Base-by-base conservation (phyloP, 2,329 filamentous ascomycete genomes). In the Biscogniauxia sp. region DNA sequence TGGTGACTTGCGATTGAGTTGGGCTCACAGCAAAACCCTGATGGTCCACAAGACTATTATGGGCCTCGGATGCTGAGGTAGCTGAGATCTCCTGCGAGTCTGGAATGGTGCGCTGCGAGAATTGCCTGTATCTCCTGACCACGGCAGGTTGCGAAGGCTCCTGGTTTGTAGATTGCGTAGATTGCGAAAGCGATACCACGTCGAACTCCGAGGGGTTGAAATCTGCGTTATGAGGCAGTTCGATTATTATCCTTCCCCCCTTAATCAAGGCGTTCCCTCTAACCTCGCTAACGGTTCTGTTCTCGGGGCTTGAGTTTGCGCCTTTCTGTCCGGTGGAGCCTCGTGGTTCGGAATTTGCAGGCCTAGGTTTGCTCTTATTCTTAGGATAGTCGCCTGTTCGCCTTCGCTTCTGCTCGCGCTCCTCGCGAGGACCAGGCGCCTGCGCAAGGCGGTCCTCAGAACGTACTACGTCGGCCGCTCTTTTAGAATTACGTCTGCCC, bases 11-110 rank as follows among this genome's bases (percentile, higher is more conserved):
- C 63, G 20, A 61, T 37, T 2, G 53, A 62, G 25, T 45, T 11
- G 9, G 23, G 51, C 19, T 64, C 51, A 51, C 62, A 17, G 37
- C 37, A 6, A 45, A 45, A 45, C 17, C 37, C 15, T 17, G 37
- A 11, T 45, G 37, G 37, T 45, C 37, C 37, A 45, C 28, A 28
- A 58, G 49, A 56, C 65, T 69, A 19, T 59, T 64, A 13, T 64
- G 59, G n/a, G 63, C 41, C 28, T 67, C 63, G 26, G 67, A 67
- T 45, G 54, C 51, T 19, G 69, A 68, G 25, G 63, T 58, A 25
- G 61, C 57, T 9, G 71, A 71, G 32, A 68, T 51, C 26, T 68
- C 71, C 56, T 74, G 73, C 9, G 72, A 74, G 62, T 74, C 73
- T 7, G 72, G 67, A 25, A 74, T 70, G 51, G 69, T 57, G n/a